Base-by-base conservation (phyloP, 208 protist species). In the Leishmania major region DNA sequence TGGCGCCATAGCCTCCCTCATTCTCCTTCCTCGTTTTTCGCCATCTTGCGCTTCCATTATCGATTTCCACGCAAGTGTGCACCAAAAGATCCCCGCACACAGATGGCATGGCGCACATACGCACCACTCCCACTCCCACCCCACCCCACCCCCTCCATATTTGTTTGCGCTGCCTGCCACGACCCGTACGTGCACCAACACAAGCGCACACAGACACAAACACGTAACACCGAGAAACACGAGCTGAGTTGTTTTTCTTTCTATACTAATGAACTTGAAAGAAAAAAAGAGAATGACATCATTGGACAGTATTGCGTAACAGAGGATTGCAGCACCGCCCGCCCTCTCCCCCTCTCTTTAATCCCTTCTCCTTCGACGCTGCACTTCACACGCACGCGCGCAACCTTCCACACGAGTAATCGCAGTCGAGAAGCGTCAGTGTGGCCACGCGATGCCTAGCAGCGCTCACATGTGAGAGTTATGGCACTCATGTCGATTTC, bases 221-320 rank as follows among this genome's bases (percentile, higher is more conserved):
- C 73, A 62, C 51, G 73, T 64, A 77, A 55, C 70, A 51, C 22
- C 70, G 11, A 74, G 25, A 74, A 74, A 55, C 15, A 40, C 70
- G 25, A 51, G 25, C 47, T 55, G 70, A 55, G 28, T 19, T 35
- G 8, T 47, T n/a, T 72, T 72, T 72, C 40, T 55, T 74, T 74
- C 40, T 45, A 15, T 49, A 22, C 22, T 74, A 74, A 74, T 15
- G 45, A 74, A 51, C 70, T 55, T 74, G 11, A 37, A 31, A 45
- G 45, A 74, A 55, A 74, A 55, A 74, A 69, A 22, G 13, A 74
- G n/a, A 74, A 55, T 51, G 28, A 35, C 49, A 74, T 31, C 28
- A 22, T 19, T 8, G 45, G 25, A 31, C 43, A 31, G 11, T 35
- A 19, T 35, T 53, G 11, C 17, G 10, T 5, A 15, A 49, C 13